Percentiles rank a stretch among this genome's conserved stretches.
phyloP scores from a whole-genome alignment of 2,329 filamentous ascomycete genomes.

The Akanthomyces lecanii region DNA sequence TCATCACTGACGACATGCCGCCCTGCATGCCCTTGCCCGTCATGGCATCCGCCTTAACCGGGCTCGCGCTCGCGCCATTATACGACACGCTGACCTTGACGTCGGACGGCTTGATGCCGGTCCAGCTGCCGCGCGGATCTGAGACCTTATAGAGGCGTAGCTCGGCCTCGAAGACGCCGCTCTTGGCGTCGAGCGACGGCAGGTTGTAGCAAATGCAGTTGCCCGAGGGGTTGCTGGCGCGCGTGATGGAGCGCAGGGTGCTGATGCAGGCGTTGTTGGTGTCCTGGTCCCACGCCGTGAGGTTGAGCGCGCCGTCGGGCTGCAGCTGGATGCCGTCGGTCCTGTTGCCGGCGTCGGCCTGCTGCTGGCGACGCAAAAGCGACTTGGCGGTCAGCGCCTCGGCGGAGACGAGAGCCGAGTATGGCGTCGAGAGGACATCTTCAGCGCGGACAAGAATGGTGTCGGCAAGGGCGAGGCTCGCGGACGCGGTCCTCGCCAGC shows the following conservation, averaged over 20 bases:
- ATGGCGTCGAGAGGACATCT: conserved; percentile 13
- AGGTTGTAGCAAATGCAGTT: conserved; percentile 81
- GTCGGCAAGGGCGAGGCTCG: conserved; percentile 2
- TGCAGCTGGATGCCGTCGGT: conserved; percentile 32
- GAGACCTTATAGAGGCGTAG: conserved; percentile 69
- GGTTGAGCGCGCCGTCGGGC: conserved; percentile 45
- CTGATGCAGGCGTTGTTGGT: conserved; percentile 56
- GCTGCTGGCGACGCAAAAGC: neutral
- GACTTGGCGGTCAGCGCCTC: neutral
- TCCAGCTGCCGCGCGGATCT: conserved; percentile 50
- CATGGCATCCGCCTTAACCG: conserved; percentile 25
- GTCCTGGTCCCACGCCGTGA: conserved; percentile 51
- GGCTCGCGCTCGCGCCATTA: conserved; percentile 42
- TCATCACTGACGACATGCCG: neutral
- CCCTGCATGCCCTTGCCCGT: conserved; percentile 25
- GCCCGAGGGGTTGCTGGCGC: conserved; percentile 68
- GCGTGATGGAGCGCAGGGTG: conserved; percentile 50
- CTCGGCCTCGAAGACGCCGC: conserved; percentile 72
- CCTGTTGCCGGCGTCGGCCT: conserved; percentile 8
- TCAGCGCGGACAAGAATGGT: conserved; percentile 3
- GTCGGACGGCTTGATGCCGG: conserved; percentile 46
- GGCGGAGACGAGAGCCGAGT: conserved; percentile 10
- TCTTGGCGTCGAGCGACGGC: conserved; percentile 61
- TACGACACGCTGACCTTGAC: conserved; percentile 54
- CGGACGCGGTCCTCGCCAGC: conserved; percentile 1